Conservation (phyloP, 805 yeast species). For the Candida qinlingensis region DNA sequence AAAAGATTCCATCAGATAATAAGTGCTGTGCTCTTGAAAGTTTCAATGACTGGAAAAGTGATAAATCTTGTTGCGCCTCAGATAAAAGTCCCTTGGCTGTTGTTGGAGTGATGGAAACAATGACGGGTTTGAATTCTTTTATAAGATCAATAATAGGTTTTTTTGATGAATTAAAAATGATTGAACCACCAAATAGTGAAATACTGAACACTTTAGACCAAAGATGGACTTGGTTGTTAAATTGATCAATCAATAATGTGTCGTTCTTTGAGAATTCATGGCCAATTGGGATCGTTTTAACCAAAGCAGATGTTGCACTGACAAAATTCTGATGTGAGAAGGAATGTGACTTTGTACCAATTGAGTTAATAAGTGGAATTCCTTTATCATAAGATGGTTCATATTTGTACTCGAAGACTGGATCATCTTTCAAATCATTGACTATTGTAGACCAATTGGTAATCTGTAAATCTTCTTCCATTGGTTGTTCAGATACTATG, state of each 20-base stretch:
- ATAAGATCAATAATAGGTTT: conserved; percentile 10
- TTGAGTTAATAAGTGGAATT: conserved; percentile 30
- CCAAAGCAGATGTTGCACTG: conserved; percentile 47
- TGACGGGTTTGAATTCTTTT: conserved; percentile 10
- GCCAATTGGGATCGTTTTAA: conserved; percentile 30
- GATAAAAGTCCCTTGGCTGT: not conserved
- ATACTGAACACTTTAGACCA: conserved; percentile 35
- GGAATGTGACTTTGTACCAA: conserved; percentile 25
- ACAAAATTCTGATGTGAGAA: conserved; percentile 50
- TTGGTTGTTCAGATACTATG: conserved; percentile 23
- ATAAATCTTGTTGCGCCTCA: not conserved
- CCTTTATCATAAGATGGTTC: conserved; percentile 25
- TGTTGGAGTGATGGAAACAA: conserved; percentile 4
- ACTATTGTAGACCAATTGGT: conserved; percentile 25
- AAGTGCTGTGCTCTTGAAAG: conserved; percentile 21
- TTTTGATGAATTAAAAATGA: conserved; percentile 24
- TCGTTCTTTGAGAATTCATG: conserved; percentile 32
- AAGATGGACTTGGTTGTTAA: conserved; percentile 32
- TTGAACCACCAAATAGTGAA: conserved; percentile 30
- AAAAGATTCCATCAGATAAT: conserved; percentile 17
- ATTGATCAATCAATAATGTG: conserved; percentile 26
- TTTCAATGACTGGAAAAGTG: conserved; percentile 8
- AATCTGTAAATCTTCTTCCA: conserved; percentile 12
- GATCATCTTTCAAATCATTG: conserved; percentile 4
- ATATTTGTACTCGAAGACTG: conserved; percentile 24